A percentile compares a stretch with the other conserved stretches of the same genome.
phyloP scores from a whole-genome alignment of 169 alveolate species.

The Eimeria falciformis region DNA sequence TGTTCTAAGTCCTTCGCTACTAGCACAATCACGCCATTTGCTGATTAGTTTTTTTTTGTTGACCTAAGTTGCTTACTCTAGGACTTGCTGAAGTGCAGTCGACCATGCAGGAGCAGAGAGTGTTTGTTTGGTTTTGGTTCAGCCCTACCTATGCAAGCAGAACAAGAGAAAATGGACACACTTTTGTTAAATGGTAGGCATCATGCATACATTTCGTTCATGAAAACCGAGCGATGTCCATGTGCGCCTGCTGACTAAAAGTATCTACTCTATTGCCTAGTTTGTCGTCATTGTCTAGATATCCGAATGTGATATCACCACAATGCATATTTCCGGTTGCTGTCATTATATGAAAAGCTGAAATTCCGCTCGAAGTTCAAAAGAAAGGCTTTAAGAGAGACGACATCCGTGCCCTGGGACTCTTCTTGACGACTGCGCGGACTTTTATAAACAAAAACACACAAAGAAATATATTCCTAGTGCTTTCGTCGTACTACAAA shows the following conservation, averaged over 20 bases:
- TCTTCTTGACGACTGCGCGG: constrained; percentile 43
- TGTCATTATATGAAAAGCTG: background rate
- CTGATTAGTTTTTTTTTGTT: no score
- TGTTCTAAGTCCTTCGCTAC: no score
- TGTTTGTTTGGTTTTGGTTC: background rate
- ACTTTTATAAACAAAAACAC: constrained; percentile 37
- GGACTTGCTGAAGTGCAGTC: no score
- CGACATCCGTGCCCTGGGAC: constrained; percentile 54
- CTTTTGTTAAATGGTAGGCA: constrained; percentile 49
- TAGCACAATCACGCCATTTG: no score
- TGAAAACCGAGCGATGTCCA: background rate
- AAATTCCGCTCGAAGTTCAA: constrained; percentile 54
- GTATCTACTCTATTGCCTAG: no score
- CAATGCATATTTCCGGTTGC: no score
- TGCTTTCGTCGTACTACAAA: constrained; percentile 33
- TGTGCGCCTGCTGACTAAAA: no score
- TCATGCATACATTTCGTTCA: background rate
- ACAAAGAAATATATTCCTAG: constrained; percentile 25
- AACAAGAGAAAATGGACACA: constrained; percentile 5
- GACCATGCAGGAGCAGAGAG: no score
- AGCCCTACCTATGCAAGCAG: constrained; percentile 19
- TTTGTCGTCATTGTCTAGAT: no score
- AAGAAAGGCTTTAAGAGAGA: constrained; percentile 51
- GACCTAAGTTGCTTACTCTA: no score
- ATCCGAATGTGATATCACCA: no score